phyloP scores from a whole-genome alignment of 768 basidiomycete species.

The Chiua virens region DNA sequence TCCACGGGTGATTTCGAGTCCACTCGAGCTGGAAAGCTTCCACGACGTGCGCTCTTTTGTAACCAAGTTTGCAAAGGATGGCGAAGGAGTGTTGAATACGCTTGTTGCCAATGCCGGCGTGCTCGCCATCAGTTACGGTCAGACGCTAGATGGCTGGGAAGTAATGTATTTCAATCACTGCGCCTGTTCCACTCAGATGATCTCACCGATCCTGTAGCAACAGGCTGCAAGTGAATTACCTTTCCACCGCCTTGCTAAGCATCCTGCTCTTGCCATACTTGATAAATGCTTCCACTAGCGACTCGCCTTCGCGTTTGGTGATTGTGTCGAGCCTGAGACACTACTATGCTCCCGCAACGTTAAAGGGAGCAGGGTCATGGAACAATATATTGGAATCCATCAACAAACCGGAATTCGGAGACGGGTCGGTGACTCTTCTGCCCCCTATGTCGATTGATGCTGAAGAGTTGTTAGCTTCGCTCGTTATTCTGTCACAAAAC shows the following conservation, averaged over 20 bases:
- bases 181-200: background rate
- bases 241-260: constrained; percentile 34
- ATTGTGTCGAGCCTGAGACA: constrained; percentile 33
- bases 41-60: constrained; percentile 33
- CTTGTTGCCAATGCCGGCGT: constrained; percentile 35
- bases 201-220: background rate
- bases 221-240: constrained; percentile 37
- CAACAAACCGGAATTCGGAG: constrained; percentile 23
- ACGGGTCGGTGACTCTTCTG: constrained; percentile 12
- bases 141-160: constrained; percentile 50
- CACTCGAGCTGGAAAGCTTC: constrained; percentile 37
- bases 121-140: constrained; percentile 11
- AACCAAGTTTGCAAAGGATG: constrained; percentile 27
- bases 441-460: background rate
- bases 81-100: constrained; percentile 23
- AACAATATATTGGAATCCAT: constrained; percentile 24
- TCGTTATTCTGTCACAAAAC: constrained; percentile 27
- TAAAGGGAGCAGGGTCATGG: constrained; percentile 7
- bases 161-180: constrained; percentile 30
- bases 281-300: constrained; percentile 18
- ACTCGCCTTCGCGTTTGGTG: constrained; percentile 27
- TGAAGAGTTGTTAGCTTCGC: background rate
- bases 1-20: constrained; percentile 25
- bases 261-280: constrained; percentile 37
- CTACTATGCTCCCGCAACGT: constrained; percentile 4